Percentiles rank a stretch among this genome's conserved stretches.
phyloP scores from a whole-genome alignment of 2,329 filamentous ascomycete species.

The Trichophyton equinum region DNA sequence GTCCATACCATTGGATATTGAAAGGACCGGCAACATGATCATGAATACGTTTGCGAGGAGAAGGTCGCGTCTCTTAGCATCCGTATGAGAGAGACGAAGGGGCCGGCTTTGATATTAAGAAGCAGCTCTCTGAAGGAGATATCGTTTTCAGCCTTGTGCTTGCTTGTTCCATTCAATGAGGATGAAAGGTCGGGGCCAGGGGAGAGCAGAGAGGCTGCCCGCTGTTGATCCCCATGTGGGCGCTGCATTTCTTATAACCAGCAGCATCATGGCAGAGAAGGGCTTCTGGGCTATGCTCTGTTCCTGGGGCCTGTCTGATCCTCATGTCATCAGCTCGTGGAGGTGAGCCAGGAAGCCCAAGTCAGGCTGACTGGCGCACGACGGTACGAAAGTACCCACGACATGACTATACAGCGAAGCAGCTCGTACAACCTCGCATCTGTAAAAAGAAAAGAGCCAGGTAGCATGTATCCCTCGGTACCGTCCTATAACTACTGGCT shows the following conservation, averaged over 20 bases:
- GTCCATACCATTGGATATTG: slow-evolving; percentile 14
- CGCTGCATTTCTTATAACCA: too few species aligned
- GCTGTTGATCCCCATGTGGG: neutral
- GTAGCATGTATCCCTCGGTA: neutral
- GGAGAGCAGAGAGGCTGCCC: neutral
- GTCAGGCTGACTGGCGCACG: neutral
- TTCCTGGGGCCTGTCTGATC: neutral
- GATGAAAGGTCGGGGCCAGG: neutral
- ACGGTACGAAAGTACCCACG: neutral
- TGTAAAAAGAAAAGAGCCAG: neutral
- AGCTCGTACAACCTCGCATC: neutral
- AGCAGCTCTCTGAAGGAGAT: neutral
- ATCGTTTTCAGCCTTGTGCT: neutral
- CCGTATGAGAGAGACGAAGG: neutral
- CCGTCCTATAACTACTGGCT: neutral
- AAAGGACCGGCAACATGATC: neutral
- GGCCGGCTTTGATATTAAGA: neutral
- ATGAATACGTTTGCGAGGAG: neutral
- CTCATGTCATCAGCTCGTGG: neutral
- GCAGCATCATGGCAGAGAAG: neutral
- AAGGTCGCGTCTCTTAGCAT: neutral
- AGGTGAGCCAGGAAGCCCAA: neutral
- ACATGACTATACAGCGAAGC: neutral
- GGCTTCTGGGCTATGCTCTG: neutral
- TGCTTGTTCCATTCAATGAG: neutral